Evolutionary conservation across 164 flowering plant genomes (phyloP).

Genomic region (Magnolia changhungtana): DNA sequence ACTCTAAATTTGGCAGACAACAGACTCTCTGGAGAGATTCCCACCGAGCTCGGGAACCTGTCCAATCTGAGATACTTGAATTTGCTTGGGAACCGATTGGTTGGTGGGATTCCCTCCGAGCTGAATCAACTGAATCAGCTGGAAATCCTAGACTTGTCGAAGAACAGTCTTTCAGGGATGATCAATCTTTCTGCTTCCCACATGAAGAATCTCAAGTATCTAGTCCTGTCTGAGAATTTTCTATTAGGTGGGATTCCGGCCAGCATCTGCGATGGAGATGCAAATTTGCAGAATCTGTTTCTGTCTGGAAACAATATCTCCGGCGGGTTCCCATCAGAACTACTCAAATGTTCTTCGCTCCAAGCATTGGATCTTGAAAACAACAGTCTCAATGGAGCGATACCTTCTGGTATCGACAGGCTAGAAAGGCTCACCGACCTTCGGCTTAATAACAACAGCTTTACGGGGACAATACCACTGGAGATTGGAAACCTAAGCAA

Average conservation of each 20-base stretch:
- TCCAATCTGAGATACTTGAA: conserved; percentile 62
- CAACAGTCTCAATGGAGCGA: conserved; percentile 51
- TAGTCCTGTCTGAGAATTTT: conserved; percentile 60
- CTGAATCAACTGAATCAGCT: conserved; percentile 55
- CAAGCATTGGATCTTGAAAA: conserved; percentile 67
- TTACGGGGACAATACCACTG: conserved; percentile 59
- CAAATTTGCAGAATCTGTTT: conserved; percentile 50
- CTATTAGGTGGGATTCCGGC: conserved; percentile 46
- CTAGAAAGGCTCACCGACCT: conserved; percentile 60
- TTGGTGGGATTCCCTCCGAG: conserved; percentile 56
- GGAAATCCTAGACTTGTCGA: conserved; percentile 61
- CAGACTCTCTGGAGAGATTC: conserved; percentile 71
- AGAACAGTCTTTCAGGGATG: conserved; percentile 61
- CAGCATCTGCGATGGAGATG: conserved; percentile 42
- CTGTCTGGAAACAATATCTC: conserved; percentile 53
- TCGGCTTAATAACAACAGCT: conserved; percentile 78
- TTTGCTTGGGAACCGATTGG: conserved; percentile 68
- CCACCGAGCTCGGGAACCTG: conserved; percentile 45
- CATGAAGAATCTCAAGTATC: conserved; percentile 41
- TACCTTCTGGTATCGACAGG: conserved; percentile 48
- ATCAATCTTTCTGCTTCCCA: conserved; percentile 34
- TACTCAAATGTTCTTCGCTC: conserved; percentile 57
- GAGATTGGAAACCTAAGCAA: conserved; percentile 67
- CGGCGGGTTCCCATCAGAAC: conserved; percentile 54
- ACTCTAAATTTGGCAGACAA: conserved; percentile 75